Base-by-base conservation (phyloP, 2,329 filamentous ascomycete species). In the Beauveria sp. region DNA sequence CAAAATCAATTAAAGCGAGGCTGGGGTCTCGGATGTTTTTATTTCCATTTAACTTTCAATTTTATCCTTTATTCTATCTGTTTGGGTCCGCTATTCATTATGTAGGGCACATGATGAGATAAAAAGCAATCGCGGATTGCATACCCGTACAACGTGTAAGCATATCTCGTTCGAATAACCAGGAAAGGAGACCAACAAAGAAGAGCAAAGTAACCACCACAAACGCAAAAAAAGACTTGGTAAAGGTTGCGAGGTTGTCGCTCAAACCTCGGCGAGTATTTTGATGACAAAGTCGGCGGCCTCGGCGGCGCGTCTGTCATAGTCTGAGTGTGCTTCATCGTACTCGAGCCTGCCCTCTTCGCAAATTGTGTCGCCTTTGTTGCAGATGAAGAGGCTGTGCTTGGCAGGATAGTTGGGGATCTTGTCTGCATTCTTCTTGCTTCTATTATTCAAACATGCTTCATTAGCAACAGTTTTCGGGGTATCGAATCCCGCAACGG, bases 341-440 rank as follows among this genome's bases (percentile, higher is more conserved):
- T 76, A 70, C 30, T 65, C 67, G 12, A 77, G 67, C 1, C 66
- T 70, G 54, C 74, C 52, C 5, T 55, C 73, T 3, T 61, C 63
- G 67, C 75, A 77, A 59, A 77, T 69, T 34, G 69, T 66, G 62
- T 77, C 75, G 55, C 73, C 73, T 9, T 61, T 16, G 64, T 76
- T 76, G 69, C 75, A 77, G 68, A 76, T 76, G 64, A 76, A 72
- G 46, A 73, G 70, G 55, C 72, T 75, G 66, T 72, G 70, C 52
- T 72, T 70, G 16, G 64, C 52, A 24, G 72, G 70, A 65, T 70
- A 76, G 44, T 70, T 69, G 41, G 64, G 64, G 58, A 77, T 75
- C 54, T 70, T 69, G 20, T 70, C 73, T 24, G 69, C 66, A 63
- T 75, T 72, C 57, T 76, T 70, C n/a, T 20, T 34, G 22, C 40